These are phyloP conservation scores for Plasmodium chabaudi DNA, from an alignment of 169 alveolate species.

Conservation along the genomic window DNA sequence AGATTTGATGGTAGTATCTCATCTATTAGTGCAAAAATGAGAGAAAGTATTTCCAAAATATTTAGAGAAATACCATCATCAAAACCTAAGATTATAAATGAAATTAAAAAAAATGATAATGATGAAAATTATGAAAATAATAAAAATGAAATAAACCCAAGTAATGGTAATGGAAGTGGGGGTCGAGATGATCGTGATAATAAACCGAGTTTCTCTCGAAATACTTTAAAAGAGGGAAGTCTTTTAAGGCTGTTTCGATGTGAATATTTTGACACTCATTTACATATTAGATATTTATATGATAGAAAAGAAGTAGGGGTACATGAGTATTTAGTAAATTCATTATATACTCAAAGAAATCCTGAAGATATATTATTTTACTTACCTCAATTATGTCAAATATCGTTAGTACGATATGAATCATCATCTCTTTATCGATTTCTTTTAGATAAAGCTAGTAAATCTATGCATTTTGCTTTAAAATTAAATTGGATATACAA, in stretches of 20 bases:
- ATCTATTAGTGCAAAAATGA: slow-evolving; percentile 1
- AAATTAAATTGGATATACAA: slow-evolving; percentile 91
- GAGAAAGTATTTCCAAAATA: slow-evolving; percentile 49
- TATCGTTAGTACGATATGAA: slow-evolving; percentile 82
- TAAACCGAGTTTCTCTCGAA: slow-evolving; percentile 15
- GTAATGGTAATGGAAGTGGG: background rate
- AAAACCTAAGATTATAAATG: slow-evolving; percentile 58
- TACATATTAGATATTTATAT: slow-evolving; percentile 90
- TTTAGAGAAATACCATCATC: slow-evolving; percentile 53
- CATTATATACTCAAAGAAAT: slow-evolving; percentile 89
- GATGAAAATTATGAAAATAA: background rate
- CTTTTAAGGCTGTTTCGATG: slow-evolving; percentile 90
- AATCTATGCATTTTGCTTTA: slow-evolving; percentile 92
- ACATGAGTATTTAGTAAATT: slow-evolving; percentile 92
- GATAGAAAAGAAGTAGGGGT: slow-evolving; percentile 91
- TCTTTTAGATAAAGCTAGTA: slow-evolving; percentile 88
- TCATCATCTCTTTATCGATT: slow-evolving; percentile 87
- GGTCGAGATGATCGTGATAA: background rate
- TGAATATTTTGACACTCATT: slow-evolving; percentile 91
- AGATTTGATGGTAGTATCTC: background rate
- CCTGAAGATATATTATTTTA: slow-evolving; percentile 88
- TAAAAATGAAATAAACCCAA: background rate
- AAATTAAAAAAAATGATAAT: slow-evolving; percentile 4
- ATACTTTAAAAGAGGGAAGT: slow-evolving; percentile 85
- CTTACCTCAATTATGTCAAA: slow-evolving; percentile 88